Base-by-base conservation (phyloP, 2,329 filamentous ascomycete genomes). In the Aspergillus fijiensis region DNA sequence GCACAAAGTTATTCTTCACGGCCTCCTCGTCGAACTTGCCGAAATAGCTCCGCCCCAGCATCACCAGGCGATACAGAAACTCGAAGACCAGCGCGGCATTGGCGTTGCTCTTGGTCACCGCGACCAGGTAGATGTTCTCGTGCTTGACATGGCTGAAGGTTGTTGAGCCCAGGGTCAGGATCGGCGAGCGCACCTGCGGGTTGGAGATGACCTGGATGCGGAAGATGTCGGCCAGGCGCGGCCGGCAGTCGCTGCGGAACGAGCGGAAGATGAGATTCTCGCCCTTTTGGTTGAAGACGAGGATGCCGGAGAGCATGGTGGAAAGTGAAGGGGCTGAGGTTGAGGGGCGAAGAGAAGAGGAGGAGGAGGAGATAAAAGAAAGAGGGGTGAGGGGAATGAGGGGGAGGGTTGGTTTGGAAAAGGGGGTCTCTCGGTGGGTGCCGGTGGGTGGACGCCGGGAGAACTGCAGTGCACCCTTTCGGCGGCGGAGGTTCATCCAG, bases 61-160 rank as follows among this genome's bases (percentile, higher is more conserved):
- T 86, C 66, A 97, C 91, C 72, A 99, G 81, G 69, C 93, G 87
- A 81, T 98, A 98, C 63, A 99, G 82, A 74, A 99, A 99, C 81
- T 99, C 95, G 73, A 99, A 99, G 25, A 99, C 92, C 59, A 99
- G 85, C 48, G 96, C 96, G 12, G 93, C 93, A 85, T 99, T 99
- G 80, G 93, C 95, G 79, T 99, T 99, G 81, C 93, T 97, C 82
- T 98, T 99, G 60, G 93, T 98, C 69, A 99, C 91, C 19, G 94
- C 95, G 58, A 98, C 94, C 69, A 99, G 80, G 78, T 98, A 99
- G 74, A 99, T 97, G 77, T 99, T 99, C 76, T 99, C 95, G 80
- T 97, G 94, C 78, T 96, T 97, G 79, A 99, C 94, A 87, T 99
- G 95, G 82, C 92, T 96, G 79, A 99, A 99, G 51, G 96, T 99